These are phyloP conservation scores for Excoecaria agallocha DNA, from an alignment of 345 rosid species.

Conservation along the genomic window DNA sequence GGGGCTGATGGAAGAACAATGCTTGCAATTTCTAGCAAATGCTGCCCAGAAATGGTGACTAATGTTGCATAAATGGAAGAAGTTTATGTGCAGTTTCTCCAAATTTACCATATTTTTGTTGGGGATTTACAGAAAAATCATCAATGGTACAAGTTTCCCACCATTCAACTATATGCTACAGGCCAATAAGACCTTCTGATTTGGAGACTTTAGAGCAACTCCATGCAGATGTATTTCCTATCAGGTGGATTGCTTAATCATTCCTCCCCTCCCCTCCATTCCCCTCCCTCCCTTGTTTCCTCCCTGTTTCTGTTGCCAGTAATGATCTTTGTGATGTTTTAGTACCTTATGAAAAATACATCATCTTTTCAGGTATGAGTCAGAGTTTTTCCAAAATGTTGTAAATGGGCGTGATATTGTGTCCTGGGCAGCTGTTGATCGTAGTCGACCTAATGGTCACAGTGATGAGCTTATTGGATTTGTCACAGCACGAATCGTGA, in stretches of 20 bases:
- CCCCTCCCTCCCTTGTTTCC: neutral
- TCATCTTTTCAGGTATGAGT: slow-evolving; percentile 69
- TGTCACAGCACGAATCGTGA: slow-evolving; percentile 72
- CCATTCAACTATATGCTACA: slow-evolving; percentile 62
- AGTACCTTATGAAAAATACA: slow-evolving; percentile 19
- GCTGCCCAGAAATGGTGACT: slow-evolving; percentile 32
- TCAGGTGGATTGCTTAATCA: slow-evolving; percentile 43
- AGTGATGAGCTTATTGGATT: slow-evolving; percentile 88
- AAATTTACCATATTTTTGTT: slow-evolving; percentile 32
- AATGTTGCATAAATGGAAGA: slow-evolving; percentile 52
- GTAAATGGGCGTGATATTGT: slow-evolving; percentile 73
- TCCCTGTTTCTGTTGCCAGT: slow-evolving; percentile 2
- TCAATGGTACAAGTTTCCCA: slow-evolving; percentile 49
- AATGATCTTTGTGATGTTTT: slow-evolving; percentile 2
- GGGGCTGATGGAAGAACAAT: slow-evolving; percentile 13
- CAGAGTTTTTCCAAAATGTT: slow-evolving; percentile 87
- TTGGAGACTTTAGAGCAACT: slow-evolving; percentile 65
- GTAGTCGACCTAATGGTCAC: slow-evolving; percentile 60
- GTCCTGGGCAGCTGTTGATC: slow-evolving; percentile 94
- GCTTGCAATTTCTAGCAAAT: slow-evolving; percentile 22
- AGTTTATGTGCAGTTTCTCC: slow-evolving; percentile 25
- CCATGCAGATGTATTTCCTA: slow-evolving; percentile 77
- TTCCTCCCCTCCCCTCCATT: neutral
- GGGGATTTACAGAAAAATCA: slow-evolving; percentile 45
- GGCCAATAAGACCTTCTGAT: slow-evolving; percentile 74